Percentiles rank a stretch among this genome's conserved stretches.
These are phyloP conservation scores for Glomus cerebriforme DNA, from an alignment of 192 early-diverging fungal genomes.

Conservation along the genomic window DNA sequence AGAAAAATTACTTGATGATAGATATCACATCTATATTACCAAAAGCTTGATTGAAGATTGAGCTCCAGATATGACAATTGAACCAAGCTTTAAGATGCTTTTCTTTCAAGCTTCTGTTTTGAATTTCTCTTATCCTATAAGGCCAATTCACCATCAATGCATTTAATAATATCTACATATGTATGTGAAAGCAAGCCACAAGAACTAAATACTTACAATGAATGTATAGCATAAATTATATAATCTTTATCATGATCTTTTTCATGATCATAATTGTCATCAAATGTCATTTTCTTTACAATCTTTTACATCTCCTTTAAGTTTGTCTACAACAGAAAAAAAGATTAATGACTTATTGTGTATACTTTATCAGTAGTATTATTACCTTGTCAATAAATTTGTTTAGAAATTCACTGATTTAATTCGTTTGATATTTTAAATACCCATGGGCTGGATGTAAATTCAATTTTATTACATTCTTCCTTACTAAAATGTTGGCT, in stretches of 20 bases:
- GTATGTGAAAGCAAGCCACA: background rate
- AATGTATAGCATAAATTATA: conserved; percentile 31
- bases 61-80: no score
- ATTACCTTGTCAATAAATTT: conserved; percentile 23
- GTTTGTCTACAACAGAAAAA: conserved; percentile 14
- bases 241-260: conserved; percentile 29
- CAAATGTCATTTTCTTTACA: conserved; percentile 7
- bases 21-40: no score
- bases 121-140: background rate
- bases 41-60: no score
- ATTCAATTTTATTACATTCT: conserved; percentile 29
- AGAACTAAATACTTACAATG: conserved; percentile 28
- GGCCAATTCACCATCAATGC: no score
- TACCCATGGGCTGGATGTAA: background rate
- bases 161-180: conserved; percentile 8
- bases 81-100: no score
- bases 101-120: background rate
- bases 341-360: conserved; percentile 15
- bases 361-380: background rate
- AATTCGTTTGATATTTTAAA: conserved; percentile 10
- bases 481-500: conserved; percentile 30
- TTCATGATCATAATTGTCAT: conserved; percentile 26
- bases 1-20: no score
- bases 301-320: conserved; percentile 18
- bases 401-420: background rate